Evolutionary conservation across 495 filamentous ascomycete genomes (phyloP).

Genomic region (Astrothelium subdiscretum): DNA sequence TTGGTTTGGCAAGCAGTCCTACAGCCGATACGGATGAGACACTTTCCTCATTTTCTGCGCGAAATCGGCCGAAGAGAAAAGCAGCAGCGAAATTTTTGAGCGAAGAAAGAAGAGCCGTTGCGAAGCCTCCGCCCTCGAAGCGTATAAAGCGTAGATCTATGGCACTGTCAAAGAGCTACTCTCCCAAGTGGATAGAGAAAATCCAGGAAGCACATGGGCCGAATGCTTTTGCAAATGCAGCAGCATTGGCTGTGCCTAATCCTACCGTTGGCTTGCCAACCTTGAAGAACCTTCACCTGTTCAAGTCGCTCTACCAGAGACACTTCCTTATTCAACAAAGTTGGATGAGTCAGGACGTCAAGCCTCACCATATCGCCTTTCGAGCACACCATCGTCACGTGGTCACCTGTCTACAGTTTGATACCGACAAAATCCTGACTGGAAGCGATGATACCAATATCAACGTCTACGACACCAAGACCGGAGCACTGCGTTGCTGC

Average conservation of each 20-base stretch:
- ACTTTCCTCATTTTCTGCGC: conserved; percentile 9
- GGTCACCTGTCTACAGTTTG: conserved; percentile 95
- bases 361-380: conserved; percentile 92
- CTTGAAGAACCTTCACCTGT: conserved; percentile 75
- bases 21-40: conserved; percentile 14
- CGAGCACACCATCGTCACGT: conserved; percentile 91
- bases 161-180: conserved; percentile 18
- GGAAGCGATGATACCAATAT: conserved; percentile 97
- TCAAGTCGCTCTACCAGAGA: conserved; percentile 90
- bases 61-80: conserved; percentile 38
- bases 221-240: conserved; percentile 72
- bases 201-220: conserved; percentile 57
- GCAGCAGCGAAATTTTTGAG: conserved; percentile 30
- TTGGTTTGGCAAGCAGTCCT: background rate
- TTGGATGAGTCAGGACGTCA: conserved; percentile 78
- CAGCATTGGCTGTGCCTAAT: conserved; percentile 67
- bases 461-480: conserved; percentile 96
- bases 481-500: conserved; percentile 67
- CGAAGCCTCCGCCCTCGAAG: conserved; percentile 20
- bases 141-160: conserved; percentile 24
- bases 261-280: conserved; percentile 67
- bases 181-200: conserved; percentile 34
- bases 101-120: conserved; percentile 33
- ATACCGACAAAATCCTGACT: conserved; percentile 94
- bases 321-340: conserved; percentile 78